Conservation (phyloP, 805 yeast species). For the Jamesozyma lodderae region DNA sequence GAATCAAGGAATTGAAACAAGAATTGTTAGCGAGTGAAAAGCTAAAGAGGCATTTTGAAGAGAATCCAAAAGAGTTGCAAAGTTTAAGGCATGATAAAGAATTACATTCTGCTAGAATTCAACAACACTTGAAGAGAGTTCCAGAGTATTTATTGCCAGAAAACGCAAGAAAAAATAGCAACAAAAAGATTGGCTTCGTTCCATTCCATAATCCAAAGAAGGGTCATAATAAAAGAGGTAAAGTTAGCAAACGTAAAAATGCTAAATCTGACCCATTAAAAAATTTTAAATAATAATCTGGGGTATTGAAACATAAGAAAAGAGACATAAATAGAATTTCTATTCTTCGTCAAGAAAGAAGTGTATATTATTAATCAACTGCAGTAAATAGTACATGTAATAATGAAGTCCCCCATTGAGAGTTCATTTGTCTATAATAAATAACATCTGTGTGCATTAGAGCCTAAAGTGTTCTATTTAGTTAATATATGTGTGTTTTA, state of each 20-base stretch:
- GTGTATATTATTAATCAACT: too few relatives aligned
- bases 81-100: constrained; percentile 89
- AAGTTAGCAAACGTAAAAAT: constrained; percentile 37
- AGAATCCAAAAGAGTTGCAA: constrained; percentile 88
- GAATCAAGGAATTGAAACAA: constrained; percentile 77
- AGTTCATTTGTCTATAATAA: background rate
- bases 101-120: constrained; percentile 71
- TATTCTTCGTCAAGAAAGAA: too few relatives aligned
- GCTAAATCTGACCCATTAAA: constrained; percentile 59
- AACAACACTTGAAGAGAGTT: constrained; percentile 78
- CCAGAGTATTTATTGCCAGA: constrained; percentile 88
- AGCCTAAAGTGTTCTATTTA: too few relatives aligned
- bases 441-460: background rate
- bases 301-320: too few relatives aligned
- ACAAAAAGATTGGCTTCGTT: constrained; percentile 55
- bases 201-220: constrained; percentile 51
- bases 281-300: constrained; percentile 34
- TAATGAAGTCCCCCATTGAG: too few relatives aligned
- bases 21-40: constrained; percentile 85
- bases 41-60: constrained; percentile 89
- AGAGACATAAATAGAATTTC: too few relatives aligned
- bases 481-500: too few relatives aligned
- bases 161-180: constrained; percentile 48
- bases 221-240: constrained; percentile 26
- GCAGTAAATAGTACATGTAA: too few relatives aligned